Evolutionary conservation across 2,329 filamentous ascomycete species (phyloP), one percentile per base, ranked within the genome.

Genomic region (Leptographium flavum): DNA sequence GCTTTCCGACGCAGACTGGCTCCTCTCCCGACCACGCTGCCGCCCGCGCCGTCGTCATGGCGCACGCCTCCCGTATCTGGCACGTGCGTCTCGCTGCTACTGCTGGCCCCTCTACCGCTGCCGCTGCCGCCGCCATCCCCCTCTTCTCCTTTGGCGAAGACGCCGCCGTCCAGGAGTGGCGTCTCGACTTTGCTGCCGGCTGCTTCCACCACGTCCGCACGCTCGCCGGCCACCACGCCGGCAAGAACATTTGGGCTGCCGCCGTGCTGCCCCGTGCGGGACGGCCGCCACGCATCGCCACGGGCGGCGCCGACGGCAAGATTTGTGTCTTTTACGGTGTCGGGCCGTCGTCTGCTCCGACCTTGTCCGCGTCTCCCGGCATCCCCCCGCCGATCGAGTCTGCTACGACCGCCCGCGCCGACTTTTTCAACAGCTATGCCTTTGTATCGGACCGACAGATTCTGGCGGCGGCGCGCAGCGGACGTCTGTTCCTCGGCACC

Each of bases 1-100:
- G 80, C 0, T 85, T 84, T 25, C 22, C 56, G 9, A 53, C 58
- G 42, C 47, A 42, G 11, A 52, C 51, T 21, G 10, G n/a, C n/a
- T n/a, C n/a, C n/a, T n/a, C n/a, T n/a, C n/a, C n/a, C n/a, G 9
- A 37, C 3, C 9, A 37, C 4, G 11, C 38, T 55, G 31, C 57
- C 58, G 14, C 52, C 62, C 17, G 60, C 60, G 39, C 84, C 0
- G 76, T 79, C 38, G 79, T 73, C 2, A 94, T 92, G 82, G 90
- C 83, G 0, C 92, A 98, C 61, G 64, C 74, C 3, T 94, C 90
- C 8, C 76, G 92, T 47, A 94, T 98, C 52, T 98, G 92, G 92
- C 74, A 78, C 39, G 77, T 94, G 9, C 72, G 74, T 45, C 92
- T 95, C 56, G 33, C 53, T 41, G 30, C 49, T 5, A 19, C 39